Evolutionary conservation across 345 rosid genomes (phyloP).

Genomic region (Eucalyptus urophylla): DNA sequence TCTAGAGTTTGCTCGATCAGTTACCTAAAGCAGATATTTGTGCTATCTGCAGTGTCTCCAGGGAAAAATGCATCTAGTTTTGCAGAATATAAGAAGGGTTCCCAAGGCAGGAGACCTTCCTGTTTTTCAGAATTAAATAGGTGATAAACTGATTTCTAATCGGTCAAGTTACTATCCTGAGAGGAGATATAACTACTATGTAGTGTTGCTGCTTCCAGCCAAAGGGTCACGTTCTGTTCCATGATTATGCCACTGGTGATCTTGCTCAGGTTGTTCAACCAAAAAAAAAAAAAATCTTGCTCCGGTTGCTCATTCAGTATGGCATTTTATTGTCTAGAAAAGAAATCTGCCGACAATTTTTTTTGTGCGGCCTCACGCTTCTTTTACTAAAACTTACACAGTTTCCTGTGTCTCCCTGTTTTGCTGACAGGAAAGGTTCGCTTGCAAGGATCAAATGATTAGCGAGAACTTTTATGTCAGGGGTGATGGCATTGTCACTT

Average conservation of each 20-base stretch:
- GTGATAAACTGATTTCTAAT: neutral
- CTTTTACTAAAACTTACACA: neutral
- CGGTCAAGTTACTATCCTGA: neutral
- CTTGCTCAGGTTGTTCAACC: slow-evolving; percentile 61
- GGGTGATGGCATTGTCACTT: slow-evolving; percentile 62
- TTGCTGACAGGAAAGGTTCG: slow-evolving; percentile 62
- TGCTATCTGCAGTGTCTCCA: slow-evolving; percentile 84
- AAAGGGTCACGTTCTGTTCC: slow-evolving; percentile 57
- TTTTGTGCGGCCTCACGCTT: neutral
- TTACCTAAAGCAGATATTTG: slow-evolving; percentile 58
- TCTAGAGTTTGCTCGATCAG: neutral
- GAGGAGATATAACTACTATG: neutral
- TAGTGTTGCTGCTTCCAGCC: slow-evolving; percentile 29
- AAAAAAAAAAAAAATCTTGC: slow-evolving; percentile 29
- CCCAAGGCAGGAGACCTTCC: slow-evolving; percentile 38
- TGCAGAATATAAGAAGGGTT: slow-evolving; percentile 57
- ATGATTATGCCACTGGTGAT: slow-evolving; percentile 79
- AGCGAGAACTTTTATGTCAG: slow-evolving; percentile 80
- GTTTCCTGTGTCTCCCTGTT: neutral
- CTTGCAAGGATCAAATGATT: slow-evolving; percentile 73
- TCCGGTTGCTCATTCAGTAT: slow-evolving; percentile 31
- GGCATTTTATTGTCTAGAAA: neutral
- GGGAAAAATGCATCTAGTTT: slow-evolving; percentile 72
- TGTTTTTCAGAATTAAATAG: neutral
- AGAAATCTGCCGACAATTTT: neutral